phyloP scores from a whole-genome alignment of 2,329 filamentous ascomycete species.

The Hymenoscyphus fructigenus region DNA sequence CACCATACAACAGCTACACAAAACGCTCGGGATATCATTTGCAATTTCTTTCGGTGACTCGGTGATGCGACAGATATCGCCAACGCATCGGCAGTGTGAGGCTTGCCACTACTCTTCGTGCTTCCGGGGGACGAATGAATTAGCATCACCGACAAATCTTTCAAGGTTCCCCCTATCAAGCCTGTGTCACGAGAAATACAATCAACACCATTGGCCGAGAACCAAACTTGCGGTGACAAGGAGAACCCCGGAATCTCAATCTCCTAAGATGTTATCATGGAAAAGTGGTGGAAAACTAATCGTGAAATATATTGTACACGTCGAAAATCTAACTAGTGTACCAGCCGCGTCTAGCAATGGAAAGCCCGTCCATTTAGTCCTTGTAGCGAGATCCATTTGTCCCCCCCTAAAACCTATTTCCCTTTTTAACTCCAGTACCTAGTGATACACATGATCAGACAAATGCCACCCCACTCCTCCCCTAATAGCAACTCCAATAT shows the following conservation, averaged over 20 bases:
- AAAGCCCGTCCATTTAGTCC: background rate
- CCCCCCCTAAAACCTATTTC: background rate
- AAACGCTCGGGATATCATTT: too few species aligned
- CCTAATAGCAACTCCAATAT: background rate
- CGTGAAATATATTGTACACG: background rate
- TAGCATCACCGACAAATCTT: background rate
- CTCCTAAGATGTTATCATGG: background rate
- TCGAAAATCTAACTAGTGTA: background rate
- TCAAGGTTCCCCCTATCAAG: background rate
- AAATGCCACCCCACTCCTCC: background rate
- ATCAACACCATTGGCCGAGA: background rate
- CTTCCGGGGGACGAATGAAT: too few species aligned
- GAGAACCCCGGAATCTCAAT: background rate
- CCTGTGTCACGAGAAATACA: background rate
- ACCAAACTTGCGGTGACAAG: background rate
- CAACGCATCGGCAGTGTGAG: too few species aligned
- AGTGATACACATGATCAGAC: background rate
- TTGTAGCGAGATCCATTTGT: background rate
- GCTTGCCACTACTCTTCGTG: too few species aligned
- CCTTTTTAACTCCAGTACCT: background rate
- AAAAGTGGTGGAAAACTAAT: background rate
- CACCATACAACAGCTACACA: too few species aligned
- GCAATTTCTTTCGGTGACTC: too few species aligned
- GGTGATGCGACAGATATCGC: too few species aligned
- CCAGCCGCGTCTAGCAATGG: background rate